A percentile compares a stretch with the other conserved stretches of the same genome.
These are phyloP conservation scores for Chernovozyma sophiae-reginae DNA, from an alignment of 1,139 yeast genomes.

Conservation along the genomic window DNA sequence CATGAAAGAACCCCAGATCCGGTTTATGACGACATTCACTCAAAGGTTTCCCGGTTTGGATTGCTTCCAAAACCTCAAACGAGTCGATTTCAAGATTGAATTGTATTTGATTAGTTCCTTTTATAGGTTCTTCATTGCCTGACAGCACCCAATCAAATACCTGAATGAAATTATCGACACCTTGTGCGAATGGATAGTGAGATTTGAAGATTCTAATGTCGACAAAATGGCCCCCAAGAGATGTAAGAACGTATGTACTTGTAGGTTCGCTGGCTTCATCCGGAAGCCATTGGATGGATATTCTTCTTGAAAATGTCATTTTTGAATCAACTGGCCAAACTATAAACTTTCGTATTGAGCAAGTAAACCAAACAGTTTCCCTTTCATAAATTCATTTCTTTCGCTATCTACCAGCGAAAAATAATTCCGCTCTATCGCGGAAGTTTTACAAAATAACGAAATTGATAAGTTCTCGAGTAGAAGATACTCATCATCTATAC, in stretches of 20 bases:
- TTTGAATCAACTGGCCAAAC: too few relatives aligned
- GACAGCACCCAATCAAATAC: slow-evolving; percentile 37
- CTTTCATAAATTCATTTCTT: too few relatives aligned
- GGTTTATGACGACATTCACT: slow-evolving; percentile 23
- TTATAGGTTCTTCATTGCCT: slow-evolving; percentile 34
- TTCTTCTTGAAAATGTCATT: slow-evolving; percentile 39
- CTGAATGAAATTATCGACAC: slow-evolving; percentile 6
- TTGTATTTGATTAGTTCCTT: slow-evolving; percentile 24
- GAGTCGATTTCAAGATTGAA: slow-evolving; percentile 47
- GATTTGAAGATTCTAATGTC: slow-evolving; percentile 33
- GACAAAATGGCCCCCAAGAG: slow-evolving; percentile 42
- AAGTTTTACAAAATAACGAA: too few relatives aligned
- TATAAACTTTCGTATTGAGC: too few relatives aligned
- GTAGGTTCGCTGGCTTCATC: slow-evolving; percentile 42
- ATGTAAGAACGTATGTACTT: slow-evolving; percentile 48
- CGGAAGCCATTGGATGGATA: slow-evolving; percentile 53
- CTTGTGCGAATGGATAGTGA: slow-evolving; percentile 17
- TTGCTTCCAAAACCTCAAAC: slow-evolving; percentile 23
- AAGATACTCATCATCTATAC: too few relatives aligned
- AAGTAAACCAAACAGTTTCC: too few relatives aligned
- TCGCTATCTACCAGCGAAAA: too few relatives aligned
- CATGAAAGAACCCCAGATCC: slow-evolving; percentile 46
- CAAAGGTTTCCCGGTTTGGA: slow-evolving; percentile 19
- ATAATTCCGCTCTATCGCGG: too few relatives aligned
- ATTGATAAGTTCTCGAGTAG: too few relatives aligned